A percentile compares a stretch with the other conserved stretches of the same genome.
These are phyloP conservation scores for Thermochaetoides dissita DNA, from an alignment of 2,329 filamentous ascomycete species.

Conservation along the genomic window DNA sequence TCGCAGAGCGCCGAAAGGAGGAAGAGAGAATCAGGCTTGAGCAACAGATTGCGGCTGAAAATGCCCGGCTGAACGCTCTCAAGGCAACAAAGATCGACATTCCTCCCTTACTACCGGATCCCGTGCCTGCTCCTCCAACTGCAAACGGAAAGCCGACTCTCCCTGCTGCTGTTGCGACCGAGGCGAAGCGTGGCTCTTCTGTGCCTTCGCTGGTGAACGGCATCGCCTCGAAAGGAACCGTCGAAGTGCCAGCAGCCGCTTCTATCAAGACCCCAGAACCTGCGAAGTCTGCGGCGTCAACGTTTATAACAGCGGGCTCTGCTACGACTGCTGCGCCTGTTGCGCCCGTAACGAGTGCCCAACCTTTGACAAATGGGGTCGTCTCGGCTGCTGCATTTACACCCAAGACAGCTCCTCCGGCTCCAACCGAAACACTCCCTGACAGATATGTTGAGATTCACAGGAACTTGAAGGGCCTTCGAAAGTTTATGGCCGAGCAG, in stretches of 20 bases:
- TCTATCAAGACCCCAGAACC: conserved; percentile 1
- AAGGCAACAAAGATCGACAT: conserved; percentile 19
- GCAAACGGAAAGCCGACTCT: conserved; percentile 1
- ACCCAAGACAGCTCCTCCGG: not conserved
- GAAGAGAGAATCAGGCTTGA: conserved; percentile 18
- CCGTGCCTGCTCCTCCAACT: conserved; percentile 8
- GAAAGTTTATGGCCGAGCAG: conserved; percentile 32
- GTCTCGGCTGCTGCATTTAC: not conserved
- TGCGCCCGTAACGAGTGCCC: no score
- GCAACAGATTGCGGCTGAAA: conserved; percentile 16
- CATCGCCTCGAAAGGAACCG: no score
- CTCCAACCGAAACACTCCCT: conserved; percentile 5
- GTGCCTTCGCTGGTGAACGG: not conserved
- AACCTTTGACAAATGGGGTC: conserved; percentile 4
- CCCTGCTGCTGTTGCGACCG: not conserved
- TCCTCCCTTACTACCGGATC: conserved; percentile 12
- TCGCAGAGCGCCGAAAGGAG: conserved; percentile 18
- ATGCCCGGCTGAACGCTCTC: conserved; percentile 18
- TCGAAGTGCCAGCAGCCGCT: not conserved
- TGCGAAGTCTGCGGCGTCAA: conserved; percentile 1
- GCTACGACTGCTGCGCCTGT: no score
- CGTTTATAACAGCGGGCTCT: no score
- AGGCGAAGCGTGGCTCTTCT: not conserved
- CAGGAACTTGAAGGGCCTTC: conserved; percentile 48
- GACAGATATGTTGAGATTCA: conserved; percentile 47